These are phyloP conservation scores for Ceratobasidium sp. DNA, from an alignment of 1,284 basidiomycete genomes.

Conservation along the genomic window DNA sequence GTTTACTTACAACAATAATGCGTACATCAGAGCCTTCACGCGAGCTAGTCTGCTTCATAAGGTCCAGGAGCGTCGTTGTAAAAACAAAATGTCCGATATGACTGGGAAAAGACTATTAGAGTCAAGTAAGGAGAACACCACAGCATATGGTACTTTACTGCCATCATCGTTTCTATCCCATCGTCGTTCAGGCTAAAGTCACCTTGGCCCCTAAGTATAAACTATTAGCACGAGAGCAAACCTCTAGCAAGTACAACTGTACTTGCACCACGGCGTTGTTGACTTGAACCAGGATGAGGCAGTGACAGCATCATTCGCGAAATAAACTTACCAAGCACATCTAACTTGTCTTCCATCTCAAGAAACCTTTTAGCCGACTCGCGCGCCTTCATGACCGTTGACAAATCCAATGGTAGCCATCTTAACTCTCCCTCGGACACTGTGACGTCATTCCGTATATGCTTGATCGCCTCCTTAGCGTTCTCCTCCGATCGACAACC, in stretches of 20 bases:
- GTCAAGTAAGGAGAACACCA: no score
- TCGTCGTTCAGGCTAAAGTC: constrained; percentile 18
- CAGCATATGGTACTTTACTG: constrained; percentile 10
- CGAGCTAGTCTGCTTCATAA: constrained; percentile 14
- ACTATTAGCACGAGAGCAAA: neutral
- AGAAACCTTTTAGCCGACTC: constrained; percentile 17
- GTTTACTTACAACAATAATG: neutral
- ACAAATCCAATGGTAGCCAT: neutral
- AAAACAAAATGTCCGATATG: constrained; percentile 15
- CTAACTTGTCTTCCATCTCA: neutral
- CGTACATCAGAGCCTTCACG: constrained; percentile 9
- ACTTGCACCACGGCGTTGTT: constrained; percentile 14
- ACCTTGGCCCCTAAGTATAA: neutral
- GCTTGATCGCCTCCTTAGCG: neutral
- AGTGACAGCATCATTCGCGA: neutral
- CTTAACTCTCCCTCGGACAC: neutral
- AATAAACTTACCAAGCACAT: constrained; percentile 14
- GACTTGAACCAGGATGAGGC: no score
- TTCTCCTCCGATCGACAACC: neutral
- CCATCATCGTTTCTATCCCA: constrained; percentile 8
- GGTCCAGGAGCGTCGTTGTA: neutral
- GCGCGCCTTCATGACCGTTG: constrained; percentile 4
- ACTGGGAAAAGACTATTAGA: neutral
- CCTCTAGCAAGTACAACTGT: neutral
- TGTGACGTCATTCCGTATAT: neutral